Evolutionary conservation across 2,329 filamentous ascomycete genomes (phyloP).

Genomic region (Aspergillus sp.): DNA sequence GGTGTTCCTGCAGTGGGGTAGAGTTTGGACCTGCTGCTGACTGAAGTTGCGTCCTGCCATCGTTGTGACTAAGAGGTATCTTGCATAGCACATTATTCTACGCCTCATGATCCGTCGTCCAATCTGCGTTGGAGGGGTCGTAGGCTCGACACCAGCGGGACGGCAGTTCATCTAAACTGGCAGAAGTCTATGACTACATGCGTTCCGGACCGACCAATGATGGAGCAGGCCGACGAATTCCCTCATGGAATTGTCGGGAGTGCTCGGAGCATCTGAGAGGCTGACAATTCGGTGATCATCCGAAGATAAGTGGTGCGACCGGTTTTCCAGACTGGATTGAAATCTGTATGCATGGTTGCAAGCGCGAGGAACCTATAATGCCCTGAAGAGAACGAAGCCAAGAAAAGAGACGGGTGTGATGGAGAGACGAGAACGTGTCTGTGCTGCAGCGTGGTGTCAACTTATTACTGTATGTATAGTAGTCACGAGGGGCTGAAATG

Average conservation of each 20-base stretch:
- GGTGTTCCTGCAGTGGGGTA: slow-evolving; percentile 26
- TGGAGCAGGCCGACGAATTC: slow-evolving; percentile 5
- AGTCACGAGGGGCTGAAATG: slow-evolving; percentile 12
- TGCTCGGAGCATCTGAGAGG: slow-evolving; percentile 14
- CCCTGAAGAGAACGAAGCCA: slow-evolving; percentile 15
- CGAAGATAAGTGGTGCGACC: slow-evolving; percentile 15
- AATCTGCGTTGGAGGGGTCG: not conserved
- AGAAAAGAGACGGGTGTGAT: slow-evolving; percentile 15
- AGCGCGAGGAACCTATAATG: slow-evolving; percentile 15
- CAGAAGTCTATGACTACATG: slow-evolving; percentile 2
- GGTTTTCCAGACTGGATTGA: slow-evolving; percentile 15
- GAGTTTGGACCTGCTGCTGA: slow-evolving; percentile 9
- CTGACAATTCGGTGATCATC: slow-evolving; percentile 14
- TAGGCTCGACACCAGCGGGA: not conserved
- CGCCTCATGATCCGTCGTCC: not conserved
- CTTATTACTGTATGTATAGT: slow-evolving; percentile 12
- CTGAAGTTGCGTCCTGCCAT: not conserved
- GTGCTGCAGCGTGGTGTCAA: slow-evolving; percentile 20
- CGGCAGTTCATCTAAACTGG: not conserved
- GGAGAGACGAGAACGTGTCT: slow-evolving; percentile 11
- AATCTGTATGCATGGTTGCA: slow-evolving; percentile 16
- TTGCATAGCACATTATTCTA: slow-evolving; percentile 6
- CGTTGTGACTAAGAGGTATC: slow-evolving; percentile 9
- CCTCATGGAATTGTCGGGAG: slow-evolving; percentile 16
- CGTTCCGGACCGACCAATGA: slow-evolving; percentile 14